Conservation (phyloP, 2,329 filamentous ascomycete species). For the Colletotrichum scovillei region DNA sequence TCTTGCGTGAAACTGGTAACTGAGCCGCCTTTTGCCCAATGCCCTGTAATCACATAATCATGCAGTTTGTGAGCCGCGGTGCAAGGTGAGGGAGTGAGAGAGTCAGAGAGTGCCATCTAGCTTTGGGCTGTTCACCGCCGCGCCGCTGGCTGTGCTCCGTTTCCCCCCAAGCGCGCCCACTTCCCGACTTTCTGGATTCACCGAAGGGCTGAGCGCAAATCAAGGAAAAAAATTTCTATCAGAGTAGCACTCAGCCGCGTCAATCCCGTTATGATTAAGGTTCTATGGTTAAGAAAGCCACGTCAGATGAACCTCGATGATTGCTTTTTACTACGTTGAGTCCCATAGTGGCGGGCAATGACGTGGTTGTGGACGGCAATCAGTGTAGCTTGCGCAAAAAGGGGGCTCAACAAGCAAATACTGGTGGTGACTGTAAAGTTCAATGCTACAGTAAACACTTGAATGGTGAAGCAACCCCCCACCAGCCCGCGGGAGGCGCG, state of each 20-base stretch:
- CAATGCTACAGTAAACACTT: too few species aligned
- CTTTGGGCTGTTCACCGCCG: not conserved
- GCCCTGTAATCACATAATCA: not conserved
- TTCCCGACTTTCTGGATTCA: not conserved
- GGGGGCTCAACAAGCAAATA: not conserved
- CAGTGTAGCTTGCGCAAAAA: not conserved
- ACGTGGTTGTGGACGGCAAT: not conserved
- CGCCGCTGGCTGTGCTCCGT: not conserved
- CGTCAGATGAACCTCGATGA: slow-evolving; percentile 2
- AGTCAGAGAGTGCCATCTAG: too few species aligned
- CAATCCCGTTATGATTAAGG: not conserved
- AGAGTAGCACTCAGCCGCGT: slow-evolving; percentile 9
- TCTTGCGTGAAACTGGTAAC: not conserved
- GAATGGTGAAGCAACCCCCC: not conserved
- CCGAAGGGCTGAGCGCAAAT: not conserved
- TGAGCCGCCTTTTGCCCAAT: not conserved
- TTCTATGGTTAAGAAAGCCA: not conserved
- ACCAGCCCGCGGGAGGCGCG: not conserved
- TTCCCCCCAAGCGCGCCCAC: not conserved
- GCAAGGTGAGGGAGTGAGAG: not conserved
- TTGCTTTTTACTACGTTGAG: too few species aligned
- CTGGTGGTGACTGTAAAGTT: not conserved
- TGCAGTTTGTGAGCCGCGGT: not conserved
- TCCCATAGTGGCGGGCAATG: not conserved
- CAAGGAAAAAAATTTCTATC: not conserved